These are phyloP conservation scores for Hypoxylon sp. DNA, from an alignment of 2,329 filamentous ascomycete genomes.

Conservation along the genomic window DNA sequence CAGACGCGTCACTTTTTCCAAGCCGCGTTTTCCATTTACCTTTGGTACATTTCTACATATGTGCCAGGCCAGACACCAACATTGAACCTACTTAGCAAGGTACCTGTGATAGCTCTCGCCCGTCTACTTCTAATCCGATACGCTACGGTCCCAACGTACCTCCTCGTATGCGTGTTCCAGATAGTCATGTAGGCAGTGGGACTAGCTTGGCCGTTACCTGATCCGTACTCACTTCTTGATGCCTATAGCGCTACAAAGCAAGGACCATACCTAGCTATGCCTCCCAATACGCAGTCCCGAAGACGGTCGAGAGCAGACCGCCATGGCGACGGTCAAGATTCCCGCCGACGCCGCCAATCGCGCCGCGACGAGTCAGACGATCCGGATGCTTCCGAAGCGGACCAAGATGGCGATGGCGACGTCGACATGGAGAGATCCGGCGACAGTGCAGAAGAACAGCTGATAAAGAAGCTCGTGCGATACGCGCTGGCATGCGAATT, in stretches of 20 bases:
- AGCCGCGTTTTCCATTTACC: constrained; percentile 7
- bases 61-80: too few relatives aligned
- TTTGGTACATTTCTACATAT: constrained; percentile 2
- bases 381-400: constrained; percentile 45
- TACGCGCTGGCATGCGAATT: constrained; percentile 73
- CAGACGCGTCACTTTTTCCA: constrained; percentile 5
- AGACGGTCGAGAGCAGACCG: constrained; percentile 45
- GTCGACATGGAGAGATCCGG: constrained; percentile 32
- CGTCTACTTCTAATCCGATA: too few relatives aligned
- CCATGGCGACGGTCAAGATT: constrained; percentile 50
- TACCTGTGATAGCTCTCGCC: too few relatives aligned
- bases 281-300: constrained; percentile 42
- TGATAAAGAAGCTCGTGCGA: constrained; percentile 72
- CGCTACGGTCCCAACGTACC: too few relatives aligned
- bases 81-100: too few relatives aligned
- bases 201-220: background rate
- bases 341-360: constrained; percentile 40
- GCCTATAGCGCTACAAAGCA: background rate
- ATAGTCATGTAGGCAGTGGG: too few relatives aligned
- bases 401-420: constrained; percentile 40
- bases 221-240: background rate
- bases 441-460: constrained; percentile 55
- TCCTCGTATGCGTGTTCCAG: too few relatives aligned
- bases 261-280: constrained; percentile 31
- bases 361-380: constrained; percentile 43